Percentiles rank a stretch among this genome's conserved stretches.
These are phyloP conservation scores for Aphanocladium album DNA, from an alignment of 2,329 filamentous ascomycete genomes.

Conservation along the genomic window DNA sequence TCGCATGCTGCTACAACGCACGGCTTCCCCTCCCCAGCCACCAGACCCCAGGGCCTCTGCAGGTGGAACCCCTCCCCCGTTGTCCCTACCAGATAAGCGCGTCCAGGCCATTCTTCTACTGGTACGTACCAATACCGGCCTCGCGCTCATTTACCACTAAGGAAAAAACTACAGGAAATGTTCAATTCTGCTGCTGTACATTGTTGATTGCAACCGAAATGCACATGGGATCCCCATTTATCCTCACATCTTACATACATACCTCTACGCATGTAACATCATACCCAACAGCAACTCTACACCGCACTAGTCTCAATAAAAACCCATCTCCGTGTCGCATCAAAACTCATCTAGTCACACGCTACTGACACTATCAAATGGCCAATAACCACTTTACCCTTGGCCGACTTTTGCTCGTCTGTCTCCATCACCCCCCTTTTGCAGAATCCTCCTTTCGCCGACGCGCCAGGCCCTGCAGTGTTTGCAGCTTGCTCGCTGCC, in stretches of 20 bases:
- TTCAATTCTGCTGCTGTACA: too few relatives aligned
- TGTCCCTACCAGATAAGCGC: slow-evolving; percentile 1
- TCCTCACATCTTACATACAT: too few relatives aligned
- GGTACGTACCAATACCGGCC: too few relatives aligned
- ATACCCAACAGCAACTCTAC: neutral
- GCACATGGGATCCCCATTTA: neutral
- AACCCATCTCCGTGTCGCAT: neutral
- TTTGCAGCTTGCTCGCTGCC: too few relatives aligned
- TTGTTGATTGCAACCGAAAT: too few relatives aligned
- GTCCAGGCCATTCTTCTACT: neutral
- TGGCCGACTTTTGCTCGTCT: too few relatives aligned
- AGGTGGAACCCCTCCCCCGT: neutral
- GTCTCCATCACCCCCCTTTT: too few relatives aligned
- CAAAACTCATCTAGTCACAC: neutral
- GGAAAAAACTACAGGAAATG: too few relatives aligned
- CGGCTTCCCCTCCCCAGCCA: neutral
- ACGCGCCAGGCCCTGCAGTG: too few relatives aligned
- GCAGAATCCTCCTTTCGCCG: too few relatives aligned
- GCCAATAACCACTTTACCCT: neutral
- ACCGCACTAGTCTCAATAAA: neutral
- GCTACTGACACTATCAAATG: neutral
- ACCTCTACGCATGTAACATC: neutral
- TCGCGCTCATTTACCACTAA: too few relatives aligned
- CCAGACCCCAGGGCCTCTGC: neutral
- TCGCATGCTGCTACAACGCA: too few relatives aligned